A percentile compares a stretch with the other conserved stretches of the same genome.
Evolutionary conservation across 2,329 filamentous ascomycete genomes (phyloP).

Genomic region (Teratosphaeria nubilosa): DNA sequence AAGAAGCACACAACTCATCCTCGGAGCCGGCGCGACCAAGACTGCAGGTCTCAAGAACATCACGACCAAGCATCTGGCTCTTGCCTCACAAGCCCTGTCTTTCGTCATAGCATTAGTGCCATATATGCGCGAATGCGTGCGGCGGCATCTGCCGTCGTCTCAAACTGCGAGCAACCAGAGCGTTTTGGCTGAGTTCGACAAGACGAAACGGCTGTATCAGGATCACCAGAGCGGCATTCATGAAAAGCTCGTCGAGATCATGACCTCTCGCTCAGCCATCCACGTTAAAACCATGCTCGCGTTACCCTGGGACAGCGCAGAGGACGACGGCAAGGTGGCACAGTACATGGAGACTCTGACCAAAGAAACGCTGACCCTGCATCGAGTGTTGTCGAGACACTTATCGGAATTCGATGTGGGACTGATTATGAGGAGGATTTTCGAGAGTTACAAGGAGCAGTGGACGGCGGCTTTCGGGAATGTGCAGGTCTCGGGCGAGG

Average conservation of each 20-base stretch:
- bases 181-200: constrained; percentile 72
- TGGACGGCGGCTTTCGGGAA: constrained; percentile 62
- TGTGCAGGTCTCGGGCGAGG: constrained; percentile 53
- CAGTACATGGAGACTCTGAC: constrained; percentile 77
- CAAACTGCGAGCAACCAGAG: constrained; percentile 4
- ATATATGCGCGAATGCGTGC: constrained; percentile 82
- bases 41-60: constrained; percentile 92
- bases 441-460: constrained; percentile 69
- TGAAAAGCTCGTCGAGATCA: constrained; percentile 87
- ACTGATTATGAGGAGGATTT: constrained; percentile 80
- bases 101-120: constrained; percentile 83
- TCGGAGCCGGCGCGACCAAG: constrained; percentile 82
- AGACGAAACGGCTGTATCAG: constrained; percentile 69
- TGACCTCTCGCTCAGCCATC: constrained; percentile 64
- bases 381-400: constrained; percentile 74
- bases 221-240: constrained; percentile 87
- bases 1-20: constrained; percentile 87
- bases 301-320: constrained; percentile 1
- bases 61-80: constrained; percentile 85
- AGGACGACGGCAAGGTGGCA: neutral
- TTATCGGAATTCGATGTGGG: constrained; percentile 65
- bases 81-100: constrained; percentile 78
- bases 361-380: constrained; percentile 75
- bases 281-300: constrained; percentile 67
- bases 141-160: constrained; percentile 55